These are phyloP conservation scores for Oidium heveae DNA, from an alignment of 2,329 filamentous ascomycete genomes.

Conservation along the genomic window DNA sequence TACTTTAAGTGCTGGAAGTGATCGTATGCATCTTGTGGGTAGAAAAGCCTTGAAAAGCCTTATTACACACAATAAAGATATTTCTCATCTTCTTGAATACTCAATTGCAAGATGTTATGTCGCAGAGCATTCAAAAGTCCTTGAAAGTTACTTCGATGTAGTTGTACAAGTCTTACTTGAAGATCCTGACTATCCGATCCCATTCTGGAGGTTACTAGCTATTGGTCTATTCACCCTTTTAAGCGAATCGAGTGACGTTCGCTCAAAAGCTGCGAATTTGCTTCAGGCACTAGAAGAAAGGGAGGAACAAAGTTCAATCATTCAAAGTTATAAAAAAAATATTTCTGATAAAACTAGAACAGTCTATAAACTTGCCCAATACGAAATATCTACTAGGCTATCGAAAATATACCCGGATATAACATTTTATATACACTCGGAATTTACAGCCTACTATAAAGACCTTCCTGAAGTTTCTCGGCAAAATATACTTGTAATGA, in stretches of 20 bases:
- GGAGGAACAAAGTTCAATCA: slow-evolving; percentile 63
- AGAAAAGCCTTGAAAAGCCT: slow-evolving; percentile 71
- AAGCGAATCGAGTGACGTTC: slow-evolving; percentile 68
- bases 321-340: slow-evolving; percentile 94
- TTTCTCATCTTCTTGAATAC: slow-evolving; percentile 63
- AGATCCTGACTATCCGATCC: slow-evolving; percentile 54
- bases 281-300: slow-evolving; percentile 62
- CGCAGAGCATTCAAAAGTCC: slow-evolving; percentile 52
- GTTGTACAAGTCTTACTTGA: slow-evolving; percentile 70
- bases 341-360: slow-evolving; percentile 96
- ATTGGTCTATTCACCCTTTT: slow-evolving; percentile 81
- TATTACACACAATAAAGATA: slow-evolving; percentile 72
- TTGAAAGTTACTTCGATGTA: slow-evolving; percentile 89
- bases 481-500: slow-evolving; percentile 78
- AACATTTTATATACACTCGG: slow-evolving; percentile 84
- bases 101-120: slow-evolving; percentile 82
- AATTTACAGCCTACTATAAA: slow-evolving; percentile 85
- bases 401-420: slow-evolving; percentile 72
- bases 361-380: slow-evolving; percentile 92
- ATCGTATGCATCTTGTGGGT: slow-evolving; percentile 77
- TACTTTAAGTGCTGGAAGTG: slow-evolving; percentile 79
- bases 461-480: slow-evolving; percentile 61
- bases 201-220: slow-evolving; percentile 77
- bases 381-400: slow-evolving; percentile 79
- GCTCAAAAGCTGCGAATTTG: slow-evolving; percentile 65